A percentile compares a stretch with the other conserved stretches of the same genome.
Evolutionary conservation across 2,329 filamentous ascomycete genomes (phyloP).

Genomic region (Ceratocystis harringtonii): DNA sequence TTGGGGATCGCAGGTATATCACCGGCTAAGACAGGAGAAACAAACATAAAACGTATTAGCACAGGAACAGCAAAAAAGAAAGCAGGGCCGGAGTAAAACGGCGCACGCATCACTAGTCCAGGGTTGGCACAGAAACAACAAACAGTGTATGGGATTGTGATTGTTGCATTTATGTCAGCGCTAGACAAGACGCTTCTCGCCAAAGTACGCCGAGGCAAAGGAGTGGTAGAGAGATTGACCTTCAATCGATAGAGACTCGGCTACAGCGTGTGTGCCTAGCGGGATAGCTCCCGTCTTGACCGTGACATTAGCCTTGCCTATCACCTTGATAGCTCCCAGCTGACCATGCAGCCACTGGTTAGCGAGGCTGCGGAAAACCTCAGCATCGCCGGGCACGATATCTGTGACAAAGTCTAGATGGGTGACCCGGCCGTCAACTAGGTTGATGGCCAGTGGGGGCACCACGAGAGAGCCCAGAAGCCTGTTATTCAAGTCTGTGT

Average conservation of each 20-base stretch:
- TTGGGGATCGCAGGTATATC: slow-evolving; percentile 64
- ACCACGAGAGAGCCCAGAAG: slow-evolving; percentile 57
- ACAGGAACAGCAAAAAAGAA: slow-evolving; percentile 16
- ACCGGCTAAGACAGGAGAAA: slow-evolving; percentile 34
- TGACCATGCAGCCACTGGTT: slow-evolving; percentile 80
- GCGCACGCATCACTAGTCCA: background rate
- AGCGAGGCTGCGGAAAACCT: slow-evolving; percentile 63
- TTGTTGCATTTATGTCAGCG: slow-evolving; percentile 7
- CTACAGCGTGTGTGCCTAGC: slow-evolving; percentile 61
- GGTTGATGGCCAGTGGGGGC: slow-evolving; percentile 58
- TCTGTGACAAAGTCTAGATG: slow-evolving; percentile 66
- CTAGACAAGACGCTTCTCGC: slow-evolving; percentile 35
- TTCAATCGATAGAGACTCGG: slow-evolving; percentile 64
- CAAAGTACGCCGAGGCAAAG: slow-evolving; percentile 46
- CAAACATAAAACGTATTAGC: slow-evolving; percentile 23
- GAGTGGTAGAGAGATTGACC: slow-evolving; percentile 59
- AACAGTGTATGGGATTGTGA: background rate
- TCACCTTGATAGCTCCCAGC: slow-evolving; percentile 53
- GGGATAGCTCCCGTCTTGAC: slow-evolving; percentile 67
- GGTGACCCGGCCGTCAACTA: slow-evolving; percentile 65
- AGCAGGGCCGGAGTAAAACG: background rate
- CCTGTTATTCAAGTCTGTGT: slow-evolving; percentile 55
- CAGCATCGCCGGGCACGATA: slow-evolving; percentile 58
- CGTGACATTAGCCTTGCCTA: slow-evolving; percentile 56
- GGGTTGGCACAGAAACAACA: slow-evolving; percentile 3